These are phyloP conservation scores for Thelephora ganbajun DNA, from an alignment of 768 basidiomycete species.

Conservation along the genomic window DNA sequence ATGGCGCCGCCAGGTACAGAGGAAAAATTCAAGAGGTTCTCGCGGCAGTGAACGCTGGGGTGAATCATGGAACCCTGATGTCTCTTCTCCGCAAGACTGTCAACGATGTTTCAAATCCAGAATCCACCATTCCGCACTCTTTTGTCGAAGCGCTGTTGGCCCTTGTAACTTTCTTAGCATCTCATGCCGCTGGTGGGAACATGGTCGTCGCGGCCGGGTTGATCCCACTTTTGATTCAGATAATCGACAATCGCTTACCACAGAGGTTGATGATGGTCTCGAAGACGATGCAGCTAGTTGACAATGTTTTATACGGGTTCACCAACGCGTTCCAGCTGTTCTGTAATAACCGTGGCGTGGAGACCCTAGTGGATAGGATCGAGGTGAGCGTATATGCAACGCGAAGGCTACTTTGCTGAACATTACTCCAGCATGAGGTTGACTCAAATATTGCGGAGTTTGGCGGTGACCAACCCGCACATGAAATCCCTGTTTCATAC, in stretches of 20 bases:
- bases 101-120: constrained; percentile 49
- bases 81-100: constrained; percentile 75
- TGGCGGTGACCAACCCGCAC: constrained; percentile 26
- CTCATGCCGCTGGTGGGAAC: constrained; percentile 73
- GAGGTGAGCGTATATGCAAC: constrained; percentile 38
- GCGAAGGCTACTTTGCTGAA: constrained; percentile 2
- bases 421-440: constrained; percentile 17
- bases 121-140: constrained; percentile 53
- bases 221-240: constrained; percentile 77
- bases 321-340: constrained; percentile 81
- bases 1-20: constrained; percentile 79
- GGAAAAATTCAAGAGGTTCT: constrained; percentile 76
- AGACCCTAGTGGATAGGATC: constrained; percentile 74
- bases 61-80: constrained; percentile 93
- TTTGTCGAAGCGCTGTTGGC: constrained; percentile 77
- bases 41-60: constrained; percentile 84
- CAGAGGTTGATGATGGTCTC: constrained; percentile 65
- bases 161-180: constrained; percentile 79
- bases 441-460: constrained; percentile 33
- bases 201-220: constrained; percentile 94
- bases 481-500: constrained; percentile 36
- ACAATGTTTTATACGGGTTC: constrained; percentile 85
- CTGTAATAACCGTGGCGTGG: constrained; percentile 72
- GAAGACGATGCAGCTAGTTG: constrained; percentile 84
- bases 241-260: constrained; percentile 66